Percentiles rank a stretch among this genome's conserved stretches.
Conservation (phyloP, 148 eudicot genomes). For the Cornus kousa region DNA sequence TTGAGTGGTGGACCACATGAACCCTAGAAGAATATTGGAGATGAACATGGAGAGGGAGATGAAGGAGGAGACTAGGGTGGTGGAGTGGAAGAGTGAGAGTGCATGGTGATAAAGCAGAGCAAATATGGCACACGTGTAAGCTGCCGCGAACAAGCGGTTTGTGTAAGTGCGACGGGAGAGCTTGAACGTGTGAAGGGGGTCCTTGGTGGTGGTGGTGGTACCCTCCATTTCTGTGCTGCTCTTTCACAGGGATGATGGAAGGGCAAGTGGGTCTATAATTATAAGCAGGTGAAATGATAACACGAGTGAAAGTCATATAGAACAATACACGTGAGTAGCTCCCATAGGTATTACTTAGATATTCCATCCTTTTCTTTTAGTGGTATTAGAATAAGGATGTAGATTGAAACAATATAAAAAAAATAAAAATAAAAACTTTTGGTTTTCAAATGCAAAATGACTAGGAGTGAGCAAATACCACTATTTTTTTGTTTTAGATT, state of each 20-base stretch:
- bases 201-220: constrained; percentile 5
- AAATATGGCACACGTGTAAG: neutral
- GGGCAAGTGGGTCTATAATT: neutral
- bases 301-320: neutral
- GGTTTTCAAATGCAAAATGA: too few species aligned
- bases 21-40: neutral
- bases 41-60: neutral
- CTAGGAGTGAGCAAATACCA: too few species aligned
- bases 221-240: constrained; percentile 6
- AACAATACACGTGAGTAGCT: neutral
- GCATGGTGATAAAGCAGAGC: constrained; percentile 6
- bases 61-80: constrained; percentile 11
- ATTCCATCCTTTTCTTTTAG: too few species aligned
- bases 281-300: neutral
- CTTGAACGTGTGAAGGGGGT: constrained; percentile 35
- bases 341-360: too few species aligned
- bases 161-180: constrained; percentile 31
- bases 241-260: neutral
- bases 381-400: too few species aligned
- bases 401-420: too few species aligned
- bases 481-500: too few species aligned
- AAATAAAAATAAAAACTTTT: too few species aligned
- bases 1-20: neutral
- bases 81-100: constrained; percentile 25
- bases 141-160: constrained; percentile 55